Percentiles rank a stretch among this genome's conserved stretches.
Conservation (phyloP, 176 grass and related monocot species). For the Musa beccarii region DNA sequence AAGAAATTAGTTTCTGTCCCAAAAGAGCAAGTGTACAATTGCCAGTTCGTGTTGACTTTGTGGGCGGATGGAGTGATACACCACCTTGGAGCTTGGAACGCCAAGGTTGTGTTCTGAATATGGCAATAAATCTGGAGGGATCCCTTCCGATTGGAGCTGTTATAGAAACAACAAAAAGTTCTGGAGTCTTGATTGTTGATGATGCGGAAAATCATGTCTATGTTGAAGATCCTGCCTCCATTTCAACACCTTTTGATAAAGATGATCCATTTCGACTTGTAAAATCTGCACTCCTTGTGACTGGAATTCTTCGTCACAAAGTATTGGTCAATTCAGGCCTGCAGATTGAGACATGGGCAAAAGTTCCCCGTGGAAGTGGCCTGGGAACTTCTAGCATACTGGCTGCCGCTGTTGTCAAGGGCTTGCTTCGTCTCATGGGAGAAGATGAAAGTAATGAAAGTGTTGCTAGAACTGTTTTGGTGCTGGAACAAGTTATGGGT, state of each 20-base stretch:
- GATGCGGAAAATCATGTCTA: slow-evolving; percentile 43
- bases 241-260: slow-evolving; percentile 51
- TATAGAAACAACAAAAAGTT: slow-evolving; percentile 46
- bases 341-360: slow-evolving; percentile 14
- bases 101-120: slow-evolving; percentile 92
- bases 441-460: slow-evolving; percentile 49
- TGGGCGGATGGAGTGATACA: slow-evolving; percentile 97
- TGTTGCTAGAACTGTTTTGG: slow-evolving; percentile 71
- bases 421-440: slow-evolving; percentile 63
- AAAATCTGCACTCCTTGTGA: slow-evolving; percentile 57
- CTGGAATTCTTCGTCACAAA: slow-evolving; percentile 13
- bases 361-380: slow-evolving; percentile 50
- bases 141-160: slow-evolving; percentile 53
- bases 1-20: slow-evolving; percentile 24
- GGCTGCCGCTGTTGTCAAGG: slow-evolving; percentile 38
- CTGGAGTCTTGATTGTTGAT: slow-evolving; percentile 55
- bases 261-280: slow-evolving; percentile 67
- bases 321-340: slow-evolving; percentile 45
- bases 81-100: slow-evolving; percentile 95
- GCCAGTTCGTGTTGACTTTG: slow-evolving; percentile 83
- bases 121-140: slow-evolving; percentile 78
- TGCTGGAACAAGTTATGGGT: slow-evolving; percentile 88
- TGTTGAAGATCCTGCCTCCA: slow-evolving; percentile 41
- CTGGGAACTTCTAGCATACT: slow-evolving; percentile 84
- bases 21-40: slow-evolving; percentile 56